phyloP scores from a whole-genome alignment of 345 rosid species.

The Isatis tinctoria region DNA sequence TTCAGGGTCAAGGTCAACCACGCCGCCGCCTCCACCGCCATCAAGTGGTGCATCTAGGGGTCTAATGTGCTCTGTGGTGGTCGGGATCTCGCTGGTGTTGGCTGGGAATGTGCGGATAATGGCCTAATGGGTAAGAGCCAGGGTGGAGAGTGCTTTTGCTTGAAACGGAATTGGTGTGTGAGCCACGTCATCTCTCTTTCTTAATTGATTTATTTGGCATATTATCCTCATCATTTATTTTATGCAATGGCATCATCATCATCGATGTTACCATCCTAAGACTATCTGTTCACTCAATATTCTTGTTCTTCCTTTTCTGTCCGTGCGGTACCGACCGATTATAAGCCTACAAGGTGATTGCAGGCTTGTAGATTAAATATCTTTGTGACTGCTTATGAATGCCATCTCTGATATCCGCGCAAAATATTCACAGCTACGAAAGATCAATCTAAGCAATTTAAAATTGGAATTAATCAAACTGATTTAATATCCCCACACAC shows the following conservation, averaged over 20 bases:
- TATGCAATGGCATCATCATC: neutral
- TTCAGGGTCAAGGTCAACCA: no score
- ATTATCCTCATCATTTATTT: neutral
- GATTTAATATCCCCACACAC: slow-evolving; percentile 12
- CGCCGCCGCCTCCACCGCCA: no score
- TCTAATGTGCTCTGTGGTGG: neutral
- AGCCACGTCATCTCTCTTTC: neutral
- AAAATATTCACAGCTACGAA: neutral
- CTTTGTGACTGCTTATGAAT: neutral
- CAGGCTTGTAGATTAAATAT: neutral
- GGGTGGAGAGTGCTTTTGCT: neutral
- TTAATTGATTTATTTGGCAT: neutral
- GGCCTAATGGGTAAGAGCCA: neutral
- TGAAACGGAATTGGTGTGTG: neutral
- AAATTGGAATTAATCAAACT: neutral
- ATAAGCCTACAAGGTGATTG: neutral
- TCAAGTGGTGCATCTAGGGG: neutral
- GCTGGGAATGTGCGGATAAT: neutral
- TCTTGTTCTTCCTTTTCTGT: neutral
- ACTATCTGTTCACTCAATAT: neutral
- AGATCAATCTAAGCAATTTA: neutral
- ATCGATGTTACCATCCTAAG: neutral
- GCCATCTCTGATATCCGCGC: neutral
- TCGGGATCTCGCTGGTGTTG: neutral
- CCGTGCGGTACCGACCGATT: neutral